Evolutionary conservation across 176 grass and related monocot species (phyloP).

Genomic region (Lolium multiflorum): DNA sequence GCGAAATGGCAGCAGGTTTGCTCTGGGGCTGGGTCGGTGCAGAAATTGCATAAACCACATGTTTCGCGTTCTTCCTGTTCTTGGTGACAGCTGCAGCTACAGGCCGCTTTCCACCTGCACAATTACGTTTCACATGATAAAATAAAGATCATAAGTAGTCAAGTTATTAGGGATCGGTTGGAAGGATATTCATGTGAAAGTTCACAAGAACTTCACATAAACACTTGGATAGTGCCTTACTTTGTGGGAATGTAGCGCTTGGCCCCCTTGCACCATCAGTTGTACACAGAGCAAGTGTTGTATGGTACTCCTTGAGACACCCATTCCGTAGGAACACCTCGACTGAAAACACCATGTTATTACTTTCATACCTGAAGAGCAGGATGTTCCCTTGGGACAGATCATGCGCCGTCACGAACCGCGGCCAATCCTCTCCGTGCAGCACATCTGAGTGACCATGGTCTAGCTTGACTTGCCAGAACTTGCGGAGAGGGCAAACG

Average conservation of each 20-base stretch:
- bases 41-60: neutral
- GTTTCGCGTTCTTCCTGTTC: neutral
- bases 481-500: conserved; percentile 22
- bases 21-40: neutral
- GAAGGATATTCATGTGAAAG: too few relatives aligned
- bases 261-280: neutral
- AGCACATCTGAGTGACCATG: neutral
- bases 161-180: neutral
- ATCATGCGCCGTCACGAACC: conserved; percentile 31
- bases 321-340: conserved; percentile 29
- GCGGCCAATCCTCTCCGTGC: conserved; percentile 26
- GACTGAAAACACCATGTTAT: conserved; percentile 41
- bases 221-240: neutral
- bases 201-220: neutral
- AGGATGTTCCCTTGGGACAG: conserved; percentile 39
- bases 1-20: neutral
- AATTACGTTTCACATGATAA: neutral
- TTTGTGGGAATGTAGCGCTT: neutral
- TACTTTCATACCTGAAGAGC: conserved; percentile 43
- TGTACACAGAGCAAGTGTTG: neutral
- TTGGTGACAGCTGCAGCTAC: conserved; percentile 12
- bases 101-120: conserved; percentile 1
- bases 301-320: conserved; percentile 29
- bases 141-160: neutral
- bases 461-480: conserved; percentile 30